Percentiles rank a stretch among this genome's conserved stretches.
phyloP scores from a whole-genome alignment of 495 filamentous ascomycete species.

The Polyplosphaeria fusca region DNA sequence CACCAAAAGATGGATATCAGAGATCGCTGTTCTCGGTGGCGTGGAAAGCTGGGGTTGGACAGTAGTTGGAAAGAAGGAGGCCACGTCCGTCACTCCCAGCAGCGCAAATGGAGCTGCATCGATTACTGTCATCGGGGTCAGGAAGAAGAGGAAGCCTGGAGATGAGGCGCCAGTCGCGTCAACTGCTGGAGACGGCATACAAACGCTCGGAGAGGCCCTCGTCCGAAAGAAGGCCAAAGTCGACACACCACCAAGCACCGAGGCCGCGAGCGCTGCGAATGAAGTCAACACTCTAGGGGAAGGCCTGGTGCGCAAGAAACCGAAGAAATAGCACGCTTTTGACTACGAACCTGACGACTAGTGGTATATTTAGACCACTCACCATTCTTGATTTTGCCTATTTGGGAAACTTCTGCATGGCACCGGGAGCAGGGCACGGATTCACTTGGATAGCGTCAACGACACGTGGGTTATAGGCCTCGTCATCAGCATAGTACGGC shows the following conservation, averaged over 20 bases:
- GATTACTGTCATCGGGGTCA: slow-evolving; percentile 34
- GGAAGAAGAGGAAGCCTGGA: slow-evolving; percentile 38
- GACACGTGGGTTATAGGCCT: too few species aligned
- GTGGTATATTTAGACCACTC: too few species aligned
- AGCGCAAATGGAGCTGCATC: slow-evolving; percentile 1
- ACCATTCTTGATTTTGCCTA: too few species aligned
- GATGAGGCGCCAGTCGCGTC: slow-evolving; percentile 36
- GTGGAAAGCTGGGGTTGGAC: slow-evolving; percentile 55
- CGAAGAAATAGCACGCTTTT: slow-evolving; percentile 35
- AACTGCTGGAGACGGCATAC: slow-evolving; percentile 44
- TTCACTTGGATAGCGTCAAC: too few species aligned
- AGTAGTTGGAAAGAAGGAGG: slow-evolving; percentile 48
- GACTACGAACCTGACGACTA: too few species aligned
- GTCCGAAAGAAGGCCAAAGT: slow-evolving; percentile 68
- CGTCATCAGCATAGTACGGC: too few species aligned
- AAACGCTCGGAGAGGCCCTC: slow-evolving; percentile 56
- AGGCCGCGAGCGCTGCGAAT: slow-evolving; percentile 7
- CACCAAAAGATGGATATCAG: slow-evolving; percentile 69
- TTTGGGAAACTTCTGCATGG: too few species aligned
- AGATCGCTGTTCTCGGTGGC: slow-evolving; percentile 54
- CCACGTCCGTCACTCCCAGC: background rate
- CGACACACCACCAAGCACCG: too few species aligned
- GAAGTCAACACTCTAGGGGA: slow-evolving; percentile 43
- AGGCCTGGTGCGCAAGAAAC: slow-evolving; percentile 45
- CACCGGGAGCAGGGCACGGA: too few species aligned